These are phyloP conservation scores for Moesziomyces globuligerus DNA, from an alignment of 1,284 basidiomycete species.

Conservation along the genomic window DNA sequence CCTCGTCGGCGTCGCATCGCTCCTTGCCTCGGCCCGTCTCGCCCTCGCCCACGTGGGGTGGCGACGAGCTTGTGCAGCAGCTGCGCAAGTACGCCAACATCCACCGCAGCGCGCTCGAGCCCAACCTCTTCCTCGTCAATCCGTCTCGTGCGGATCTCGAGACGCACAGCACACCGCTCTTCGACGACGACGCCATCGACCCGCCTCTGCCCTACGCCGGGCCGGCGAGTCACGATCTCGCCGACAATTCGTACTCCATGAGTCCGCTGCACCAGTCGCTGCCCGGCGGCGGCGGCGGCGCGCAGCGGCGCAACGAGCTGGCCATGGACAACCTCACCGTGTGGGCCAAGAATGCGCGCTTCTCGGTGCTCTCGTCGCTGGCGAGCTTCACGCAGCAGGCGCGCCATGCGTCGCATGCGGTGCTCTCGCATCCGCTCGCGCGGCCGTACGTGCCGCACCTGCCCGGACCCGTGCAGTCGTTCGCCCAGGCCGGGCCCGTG, in stretches of 20 bases:
- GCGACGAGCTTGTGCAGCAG: slow-evolving; percentile 72
- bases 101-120: slow-evolving; percentile 80
- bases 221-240: slow-evolving; percentile 28
- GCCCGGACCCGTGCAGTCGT: slow-evolving; percentile 50
- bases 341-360: slow-evolving; percentile 60
- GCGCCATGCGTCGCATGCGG: slow-evolving; percentile 53
- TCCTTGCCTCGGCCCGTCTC: slow-evolving; percentile 22
- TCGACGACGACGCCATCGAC: slow-evolving; percentile 67
- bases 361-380: slow-evolving; percentile 60
- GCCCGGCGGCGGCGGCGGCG: slow-evolving; percentile 11
- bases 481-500: slow-evolving; percentile 62
- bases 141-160: slow-evolving; percentile 90
- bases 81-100: slow-evolving; percentile 74
- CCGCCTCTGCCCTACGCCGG: slow-evolving; percentile 16
- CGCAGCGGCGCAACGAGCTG: slow-evolving; percentile 15
- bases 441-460: slow-evolving; percentile 51
- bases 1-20: slow-evolving; percentile 6
- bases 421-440: slow-evolving; percentile 55
- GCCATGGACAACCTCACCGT: slow-evolving; percentile 53
- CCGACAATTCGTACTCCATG: slow-evolving; percentile 45
- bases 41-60: slow-evolving; percentile 68
- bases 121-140: slow-evolving; percentile 87
- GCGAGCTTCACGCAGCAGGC: slow-evolving; percentile 63
- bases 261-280: slow-evolving; percentile 42
- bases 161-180: slow-evolving; percentile 73